Percentiles rank a stretch among this genome's conserved stretches.
phyloP scores from a whole-genome alignment of 176 grass and related monocot genomes.

The Pharus latifolius region DNA sequence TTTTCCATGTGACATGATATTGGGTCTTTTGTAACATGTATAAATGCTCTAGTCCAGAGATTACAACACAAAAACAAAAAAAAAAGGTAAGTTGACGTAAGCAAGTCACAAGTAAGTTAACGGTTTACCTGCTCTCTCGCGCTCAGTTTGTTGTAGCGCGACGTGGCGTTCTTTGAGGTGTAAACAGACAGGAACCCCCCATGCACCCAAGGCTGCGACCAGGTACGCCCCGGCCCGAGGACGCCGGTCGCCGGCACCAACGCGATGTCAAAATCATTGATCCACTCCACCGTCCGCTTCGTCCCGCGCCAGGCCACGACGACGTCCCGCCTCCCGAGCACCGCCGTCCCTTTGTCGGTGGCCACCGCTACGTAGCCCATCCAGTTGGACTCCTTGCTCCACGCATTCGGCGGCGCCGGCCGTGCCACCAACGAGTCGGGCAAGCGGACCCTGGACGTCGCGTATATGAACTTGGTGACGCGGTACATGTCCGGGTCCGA shows the following conservation, averaged over 20 bases:
- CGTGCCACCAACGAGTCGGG: conserved; percentile 23
- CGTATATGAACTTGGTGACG: conserved; percentile 68
- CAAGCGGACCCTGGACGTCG: conserved; percentile 40
- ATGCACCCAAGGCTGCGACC: conserved; percentile 50
- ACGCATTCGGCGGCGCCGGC: conserved; percentile 14
- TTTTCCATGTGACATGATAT: too few species aligned
- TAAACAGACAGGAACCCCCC: conserved; percentile 70
- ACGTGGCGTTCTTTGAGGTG: conserved; percentile 45
- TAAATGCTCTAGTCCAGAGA: too few species aligned
- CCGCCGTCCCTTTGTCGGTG: conserved; percentile 47
- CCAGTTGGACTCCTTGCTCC: conserved; percentile 65
- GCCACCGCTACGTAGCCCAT: conserved; percentile 81
- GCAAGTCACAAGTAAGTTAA: neutral
- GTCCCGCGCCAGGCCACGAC: conserved; percentile 82
- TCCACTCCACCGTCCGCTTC: conserved; percentile 50
- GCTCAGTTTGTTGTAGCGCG: conserved; percentile 62
- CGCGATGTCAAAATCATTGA: conserved; percentile 50
- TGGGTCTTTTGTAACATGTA: too few species aligned
- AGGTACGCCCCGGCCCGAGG: conserved; percentile 8
- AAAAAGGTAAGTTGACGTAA: too few species aligned
- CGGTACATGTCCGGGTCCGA: conserved; percentile 24
- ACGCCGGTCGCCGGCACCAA: conserved; percentile 46
- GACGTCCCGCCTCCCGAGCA: conserved; percentile 59
- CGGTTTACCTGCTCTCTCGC: conserved; percentile 73
- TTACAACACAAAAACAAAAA: too few species aligned